Evolutionary conservation across 331 rosid genomes (phyloP).

Genomic region (Pyrus hybrid): DNA sequence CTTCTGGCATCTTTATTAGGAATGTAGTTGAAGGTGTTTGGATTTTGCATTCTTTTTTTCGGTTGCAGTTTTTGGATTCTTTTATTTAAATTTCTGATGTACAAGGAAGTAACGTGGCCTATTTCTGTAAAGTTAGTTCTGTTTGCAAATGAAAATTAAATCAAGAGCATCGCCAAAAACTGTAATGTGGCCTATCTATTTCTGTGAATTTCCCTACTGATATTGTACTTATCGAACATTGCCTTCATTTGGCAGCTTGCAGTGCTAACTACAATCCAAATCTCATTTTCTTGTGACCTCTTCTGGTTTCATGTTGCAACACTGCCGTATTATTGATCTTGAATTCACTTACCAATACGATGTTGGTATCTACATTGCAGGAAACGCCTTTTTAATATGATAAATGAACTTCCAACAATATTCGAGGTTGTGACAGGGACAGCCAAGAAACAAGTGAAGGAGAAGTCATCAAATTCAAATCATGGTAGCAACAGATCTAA

Average conservation of each 20-base stretch:
- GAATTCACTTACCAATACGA: neutral
- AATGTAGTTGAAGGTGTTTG: neutral
- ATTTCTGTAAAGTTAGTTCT: neutral
- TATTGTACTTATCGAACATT: neutral
- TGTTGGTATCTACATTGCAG: slow-evolving; percentile 33
- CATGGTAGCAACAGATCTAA: slow-evolving; percentile 70
- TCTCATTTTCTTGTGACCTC: neutral
- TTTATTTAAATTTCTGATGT: neutral
- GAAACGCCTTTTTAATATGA: slow-evolving; percentile 62
- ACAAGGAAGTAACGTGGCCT: neutral
- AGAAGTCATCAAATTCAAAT: slow-evolving; percentile 56
- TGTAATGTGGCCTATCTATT: no score
- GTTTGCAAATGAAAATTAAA: neutral
- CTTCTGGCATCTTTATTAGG: neutral
- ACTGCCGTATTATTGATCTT: neutral
- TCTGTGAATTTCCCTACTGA: neutral
- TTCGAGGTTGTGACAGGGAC: slow-evolving; percentile 62
- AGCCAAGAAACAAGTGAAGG: slow-evolving; percentile 63
- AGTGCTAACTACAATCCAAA: neutral
- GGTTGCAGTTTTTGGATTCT: neutral
- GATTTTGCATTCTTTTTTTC: neutral
- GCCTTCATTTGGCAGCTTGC: neutral
- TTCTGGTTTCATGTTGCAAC: slow-evolving; percentile 1
- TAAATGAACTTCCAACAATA: slow-evolving; percentile 77
- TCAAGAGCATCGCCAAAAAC: neutral